phyloP scores from a whole-genome alignment of 495 filamentous ascomycete species.

The Aspergillus conjunctus region DNA sequence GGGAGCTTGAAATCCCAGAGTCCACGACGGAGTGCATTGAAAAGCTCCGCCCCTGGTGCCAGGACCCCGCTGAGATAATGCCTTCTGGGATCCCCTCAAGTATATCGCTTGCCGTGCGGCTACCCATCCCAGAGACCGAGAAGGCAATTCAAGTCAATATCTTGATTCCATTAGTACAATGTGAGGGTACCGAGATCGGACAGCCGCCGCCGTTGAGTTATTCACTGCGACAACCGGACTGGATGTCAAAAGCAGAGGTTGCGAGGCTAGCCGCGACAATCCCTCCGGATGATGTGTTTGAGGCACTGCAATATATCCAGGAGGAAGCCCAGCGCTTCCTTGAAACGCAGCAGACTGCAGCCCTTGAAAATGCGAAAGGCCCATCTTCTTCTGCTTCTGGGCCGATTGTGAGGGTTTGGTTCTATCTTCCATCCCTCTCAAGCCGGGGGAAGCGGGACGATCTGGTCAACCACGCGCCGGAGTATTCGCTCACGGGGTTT shows the following conservation, averaged over 20 bases:
- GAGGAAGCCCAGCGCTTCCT: constrained; percentile 29
- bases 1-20: constrained; percentile 39
- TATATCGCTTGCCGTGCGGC: constrained; percentile 30
- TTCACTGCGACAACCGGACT: constrained; percentile 43
- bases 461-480: constrained; percentile 41
- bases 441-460: constrained; percentile 42
- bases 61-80: constrained; percentile 16
- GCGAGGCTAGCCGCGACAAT: constrained; percentile 31
- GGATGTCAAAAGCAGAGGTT: constrained; percentile 47
- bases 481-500: constrained; percentile 41
- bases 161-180: constrained; percentile 37
- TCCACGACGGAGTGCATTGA: constrained; percentile 36
- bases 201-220: constrained; percentile 33
- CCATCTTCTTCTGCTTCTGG: neutral
- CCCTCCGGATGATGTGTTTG: constrained; percentile 35
- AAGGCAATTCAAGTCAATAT: constrained; percentile 40
- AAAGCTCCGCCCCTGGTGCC: constrained; percentile 38
- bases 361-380: neutral
- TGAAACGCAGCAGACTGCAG: constrained; percentile 25
- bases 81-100: constrained; percentile 28
- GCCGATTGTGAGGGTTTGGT: constrained; percentile 42
- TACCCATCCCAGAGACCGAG: constrained; percentile 32
- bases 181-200: constrained; percentile 20
- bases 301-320: constrained; percentile 40
- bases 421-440: constrained; percentile 46